A percentile compares a stretch with the other conserved stretches of the same genome.
Evolutionary conservation across 306 rosid species (phyloP).

Genomic region (Elaeagnus macrophylla): DNA sequence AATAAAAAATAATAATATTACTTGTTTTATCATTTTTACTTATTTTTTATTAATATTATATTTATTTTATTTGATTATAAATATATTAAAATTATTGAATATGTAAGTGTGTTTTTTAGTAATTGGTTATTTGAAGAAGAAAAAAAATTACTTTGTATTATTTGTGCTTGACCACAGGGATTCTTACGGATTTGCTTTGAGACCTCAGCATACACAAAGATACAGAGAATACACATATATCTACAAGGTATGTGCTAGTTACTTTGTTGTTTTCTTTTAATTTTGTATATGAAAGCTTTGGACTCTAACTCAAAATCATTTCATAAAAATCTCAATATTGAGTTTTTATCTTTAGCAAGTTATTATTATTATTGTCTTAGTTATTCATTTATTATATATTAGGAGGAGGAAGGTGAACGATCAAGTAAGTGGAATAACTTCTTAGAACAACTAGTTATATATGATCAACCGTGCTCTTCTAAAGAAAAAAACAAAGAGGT

Average conservation of each 20-base stretch:
- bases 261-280: constrained; percentile 6
- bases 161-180: no score
- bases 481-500: constrained; percentile 29
- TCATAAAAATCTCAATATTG: no score
- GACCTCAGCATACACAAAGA: constrained; percentile 79
- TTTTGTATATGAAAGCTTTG: not conserved
- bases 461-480: constrained; percentile 30
- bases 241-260: constrained; percentile 52
- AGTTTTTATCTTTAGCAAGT: no score
- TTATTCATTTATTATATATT: constrained; percentile 24
- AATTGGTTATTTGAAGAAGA: no score
- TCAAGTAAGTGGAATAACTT: constrained; percentile 62
- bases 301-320: not conserved
- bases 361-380: constrained; percentile 4
- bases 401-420: constrained; percentile 93
- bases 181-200: constrained; percentile 84
- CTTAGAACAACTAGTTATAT: constrained; percentile 41
- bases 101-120: no score
- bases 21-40: no score
- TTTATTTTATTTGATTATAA: no score
- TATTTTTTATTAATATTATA: no score
- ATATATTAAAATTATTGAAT: no score
- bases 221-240: constrained; percentile 56
- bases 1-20: no score
- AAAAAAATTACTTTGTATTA: no score